phyloP scores from a whole-genome alignment of 108 stramenopile genomes.

The Cyclotella cryptica region DNA sequence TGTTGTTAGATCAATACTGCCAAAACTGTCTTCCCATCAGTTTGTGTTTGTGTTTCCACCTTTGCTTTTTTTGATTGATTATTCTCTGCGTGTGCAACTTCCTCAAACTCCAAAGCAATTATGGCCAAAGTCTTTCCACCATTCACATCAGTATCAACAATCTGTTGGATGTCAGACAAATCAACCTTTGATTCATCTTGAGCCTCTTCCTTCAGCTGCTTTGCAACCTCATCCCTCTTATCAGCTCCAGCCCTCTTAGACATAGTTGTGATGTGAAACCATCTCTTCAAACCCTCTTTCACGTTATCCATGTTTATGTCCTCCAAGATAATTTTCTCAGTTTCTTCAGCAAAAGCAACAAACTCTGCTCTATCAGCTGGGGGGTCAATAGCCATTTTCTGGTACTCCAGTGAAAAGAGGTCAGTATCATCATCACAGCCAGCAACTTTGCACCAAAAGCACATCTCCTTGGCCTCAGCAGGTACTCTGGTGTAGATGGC shows the following conservation, averaged over 20 bases:
- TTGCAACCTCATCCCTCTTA: background rate
- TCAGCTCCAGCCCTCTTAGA: background rate
- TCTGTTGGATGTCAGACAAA: background rate
- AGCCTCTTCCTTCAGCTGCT: background rate
- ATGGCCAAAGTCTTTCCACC: background rate
- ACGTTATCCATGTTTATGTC: background rate
- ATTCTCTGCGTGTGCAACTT: background rate
- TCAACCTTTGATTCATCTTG: background rate
- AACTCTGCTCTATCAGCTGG: background rate
- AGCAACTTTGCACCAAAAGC: too few species aligned
- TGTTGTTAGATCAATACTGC: background rate
- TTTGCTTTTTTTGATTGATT: background rate
- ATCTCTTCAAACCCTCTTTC: background rate
- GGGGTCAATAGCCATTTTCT: background rate
- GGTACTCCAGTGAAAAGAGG: too few species aligned
- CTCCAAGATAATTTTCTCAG: background rate
- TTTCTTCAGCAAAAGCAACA: background rate
- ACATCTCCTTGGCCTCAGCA: too few species aligned
- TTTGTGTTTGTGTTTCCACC: conserved; percentile 24
- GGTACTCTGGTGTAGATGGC: too few species aligned
- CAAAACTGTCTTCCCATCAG: conserved; percentile 3
- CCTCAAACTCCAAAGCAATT: background rate
- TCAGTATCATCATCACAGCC: too few species aligned
- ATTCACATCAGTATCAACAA: background rate
- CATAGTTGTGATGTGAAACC: background rate